These are phyloP conservation scores for Pseudoturritis turrita DNA, from an alignment of 345 rosid genomes.

Conservation along the genomic window DNA sequence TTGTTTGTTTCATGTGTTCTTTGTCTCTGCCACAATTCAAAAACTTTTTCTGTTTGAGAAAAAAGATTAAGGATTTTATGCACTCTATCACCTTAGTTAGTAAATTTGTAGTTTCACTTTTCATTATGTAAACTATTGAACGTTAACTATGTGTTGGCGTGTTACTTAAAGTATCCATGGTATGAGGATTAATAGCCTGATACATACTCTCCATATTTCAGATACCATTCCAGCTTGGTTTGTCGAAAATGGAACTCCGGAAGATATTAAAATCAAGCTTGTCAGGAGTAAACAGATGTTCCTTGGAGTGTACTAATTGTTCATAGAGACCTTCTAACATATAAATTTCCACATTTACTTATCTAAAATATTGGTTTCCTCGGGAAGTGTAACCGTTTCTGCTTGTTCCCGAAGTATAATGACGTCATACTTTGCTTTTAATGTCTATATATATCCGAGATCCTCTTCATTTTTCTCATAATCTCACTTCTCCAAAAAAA, in stretches of 20 bases:
- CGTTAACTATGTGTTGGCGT: background rate
- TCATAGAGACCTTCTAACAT: background rate
- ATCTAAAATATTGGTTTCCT: no score
- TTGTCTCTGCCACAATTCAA: slow-evolving; percentile 63
- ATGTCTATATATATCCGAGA: no score
- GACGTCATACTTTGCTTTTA: no score
- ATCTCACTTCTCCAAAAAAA: no score
- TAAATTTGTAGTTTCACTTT: background rate
- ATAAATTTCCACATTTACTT: background rate
- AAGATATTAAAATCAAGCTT: slow-evolving; percentile 69
- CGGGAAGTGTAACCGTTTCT: no score
- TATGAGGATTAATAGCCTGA: background rate
- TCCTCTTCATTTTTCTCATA: no score
- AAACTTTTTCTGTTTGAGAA: slow-evolving; percentile 74
- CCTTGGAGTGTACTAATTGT: background rate
- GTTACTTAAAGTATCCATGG: background rate
- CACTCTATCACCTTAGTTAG: slow-evolving; percentile 54
- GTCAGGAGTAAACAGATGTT: slow-evolving; percentile 56
- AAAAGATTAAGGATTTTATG: slow-evolving; percentile 79
- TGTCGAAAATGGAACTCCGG: slow-evolving; percentile 78
- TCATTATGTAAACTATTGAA: background rate
- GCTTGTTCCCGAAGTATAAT: no score
- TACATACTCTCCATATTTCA: slow-evolving; percentile 28
- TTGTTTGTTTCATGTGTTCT: background rate
- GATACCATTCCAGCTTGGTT: slow-evolving; percentile 86